Percentiles rank a stretch among this genome's conserved stretches.
Conservation (phyloP, 768 basidiomycete species). For the Leccinum pellstonianum region DNA sequence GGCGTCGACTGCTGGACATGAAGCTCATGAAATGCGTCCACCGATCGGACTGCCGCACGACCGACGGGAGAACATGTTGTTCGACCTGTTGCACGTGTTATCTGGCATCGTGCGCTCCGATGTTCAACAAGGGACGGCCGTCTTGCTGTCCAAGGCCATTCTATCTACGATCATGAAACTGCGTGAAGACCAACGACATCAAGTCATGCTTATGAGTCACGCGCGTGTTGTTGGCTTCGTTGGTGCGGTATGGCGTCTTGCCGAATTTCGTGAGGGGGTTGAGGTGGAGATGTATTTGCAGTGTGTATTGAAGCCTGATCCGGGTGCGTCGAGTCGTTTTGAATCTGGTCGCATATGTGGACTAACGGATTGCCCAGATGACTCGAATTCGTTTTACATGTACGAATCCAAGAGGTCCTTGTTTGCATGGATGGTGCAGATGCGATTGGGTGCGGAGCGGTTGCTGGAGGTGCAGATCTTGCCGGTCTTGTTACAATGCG, state of each 20-base stretch:
- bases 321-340: slow-evolving; percentile 53
- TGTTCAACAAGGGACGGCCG: slow-evolving; percentile 67
- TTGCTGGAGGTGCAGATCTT: slow-evolving; percentile 77
- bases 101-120: slow-evolving; percentile 68
- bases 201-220: slow-evolving; percentile 63
- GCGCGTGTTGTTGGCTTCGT: slow-evolving; percentile 52
- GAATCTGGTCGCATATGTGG: not conserved
- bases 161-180: slow-evolving; percentile 84
- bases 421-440: slow-evolving; percentile 81
- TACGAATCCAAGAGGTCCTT: slow-evolving; percentile 95
- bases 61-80: slow-evolving; percentile 82
- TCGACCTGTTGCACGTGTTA: slow-evolving; percentile 87
- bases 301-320: slow-evolving; percentile 82
- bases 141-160: slow-evolving; percentile 76
- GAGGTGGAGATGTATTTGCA: slow-evolving; percentile 73
- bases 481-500: slow-evolving; percentile 74
- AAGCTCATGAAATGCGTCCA: slow-evolving; percentile 84
- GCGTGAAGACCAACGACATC: slow-evolving; percentile 76
- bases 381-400: slow-evolving; percentile 87
- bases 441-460: slow-evolving; percentile 78
- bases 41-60: slow-evolving; percentile 65
- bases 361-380: slow-evolving; percentile 48
- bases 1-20: slow-evolving; percentile 84
- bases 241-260: slow-evolving; percentile 76
- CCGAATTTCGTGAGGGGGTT: slow-evolving; percentile 72